These are phyloP conservation scores for Neocucurbitaria cava DNA, from an alignment of 2,329 filamentous ascomycete species.

Conservation along the genomic window DNA sequence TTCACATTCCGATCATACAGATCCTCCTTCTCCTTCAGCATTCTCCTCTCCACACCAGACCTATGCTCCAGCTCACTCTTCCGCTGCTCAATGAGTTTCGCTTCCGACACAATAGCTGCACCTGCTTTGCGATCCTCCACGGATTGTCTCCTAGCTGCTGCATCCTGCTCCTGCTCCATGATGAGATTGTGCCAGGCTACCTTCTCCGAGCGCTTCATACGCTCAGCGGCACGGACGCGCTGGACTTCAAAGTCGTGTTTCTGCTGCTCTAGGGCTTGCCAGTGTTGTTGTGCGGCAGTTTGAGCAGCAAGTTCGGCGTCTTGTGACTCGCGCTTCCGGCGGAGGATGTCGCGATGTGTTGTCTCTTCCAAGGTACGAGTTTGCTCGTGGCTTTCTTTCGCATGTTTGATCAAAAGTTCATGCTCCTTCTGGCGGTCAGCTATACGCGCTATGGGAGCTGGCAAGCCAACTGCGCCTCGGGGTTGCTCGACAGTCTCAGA, in stretches of 20 bases:
- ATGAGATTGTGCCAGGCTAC: conserved; percentile 37
- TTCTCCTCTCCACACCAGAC: conserved; percentile 29
- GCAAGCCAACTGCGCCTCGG: conserved; percentile 45
- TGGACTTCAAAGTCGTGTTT: conserved; percentile 43
- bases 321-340: conserved; percentile 36
- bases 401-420: conserved; percentile 34
- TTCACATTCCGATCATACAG: conserved; percentile 42
- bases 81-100: conserved; percentile 28
- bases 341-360: conserved; percentile 33
- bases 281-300: conserved; percentile 25
- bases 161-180: conserved; percentile 40
- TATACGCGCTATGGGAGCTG: conserved; percentile 33
- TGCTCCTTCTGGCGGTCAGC: conserved; percentile 43
- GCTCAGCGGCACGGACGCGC: conserved; percentile 39
- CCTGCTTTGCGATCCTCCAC: conserved; percentile 33
- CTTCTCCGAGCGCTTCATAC: conserved; percentile 40
- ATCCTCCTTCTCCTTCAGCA: conserved; percentile 44
- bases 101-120: conserved; percentile 23
- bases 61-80: conserved; percentile 38
- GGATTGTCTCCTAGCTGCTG: conserved; percentile 22
- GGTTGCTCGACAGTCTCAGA: conserved; percentile 47
- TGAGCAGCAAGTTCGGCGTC: conserved; percentile 33
- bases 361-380: conserved; percentile 37
- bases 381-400: conserved; percentile 37
- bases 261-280: conserved; percentile 32